A percentile compares a stretch with the other conserved stretches of the same genome.
These are phyloP conservation scores for Yarrowia sp. DNA, from an alignment of 805 yeast genomes.

Conservation along the genomic window DNA sequence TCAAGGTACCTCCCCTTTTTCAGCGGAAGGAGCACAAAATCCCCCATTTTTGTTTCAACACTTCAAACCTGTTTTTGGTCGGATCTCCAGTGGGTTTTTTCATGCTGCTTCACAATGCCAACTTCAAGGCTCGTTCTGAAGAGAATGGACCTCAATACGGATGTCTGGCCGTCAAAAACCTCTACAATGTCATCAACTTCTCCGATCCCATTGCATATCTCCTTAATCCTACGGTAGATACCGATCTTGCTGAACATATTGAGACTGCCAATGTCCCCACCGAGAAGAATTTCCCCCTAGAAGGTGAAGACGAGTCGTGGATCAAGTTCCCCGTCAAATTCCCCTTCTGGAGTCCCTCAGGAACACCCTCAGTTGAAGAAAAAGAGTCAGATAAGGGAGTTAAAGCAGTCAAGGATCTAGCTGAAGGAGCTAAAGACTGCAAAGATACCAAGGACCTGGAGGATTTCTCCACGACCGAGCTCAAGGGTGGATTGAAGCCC, in stretches of 20 bases:
- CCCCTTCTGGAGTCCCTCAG: constrained; percentile 37
- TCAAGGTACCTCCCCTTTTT: constrained; percentile 20
- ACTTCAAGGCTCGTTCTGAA: constrained; percentile 46
- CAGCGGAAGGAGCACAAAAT: constrained; percentile 41
- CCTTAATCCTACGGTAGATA: constrained; percentile 78
- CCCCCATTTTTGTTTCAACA: constrained; percentile 67
- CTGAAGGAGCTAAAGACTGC: not conserved
- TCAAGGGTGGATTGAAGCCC: constrained; percentile 1
- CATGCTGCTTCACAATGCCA: constrained; percentile 47
- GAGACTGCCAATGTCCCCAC: constrained; percentile 46
- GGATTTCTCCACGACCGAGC: not conserved
- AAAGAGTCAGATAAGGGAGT: constrained; percentile 6
- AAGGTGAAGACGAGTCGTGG: constrained; percentile 35
- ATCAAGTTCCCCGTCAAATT: constrained; percentile 32
- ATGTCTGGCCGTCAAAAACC: constrained; percentile 68
- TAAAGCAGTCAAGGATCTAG: constrained; percentile 9
- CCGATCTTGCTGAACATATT: constrained; percentile 46
- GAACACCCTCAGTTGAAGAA: constrained; percentile 11
- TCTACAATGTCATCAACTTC: constrained; percentile 85
- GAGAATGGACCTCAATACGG: constrained; percentile 47
- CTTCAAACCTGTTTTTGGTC: constrained; percentile 74
- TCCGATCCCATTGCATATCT: constrained; percentile 93
- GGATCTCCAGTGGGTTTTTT: constrained; percentile 92
- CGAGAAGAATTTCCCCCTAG: constrained; percentile 42
- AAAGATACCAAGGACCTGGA: constrained; percentile 2